Evolutionary conservation across 805 yeast species (phyloP).

Genomic region (Lachancea mirantina): DNA sequence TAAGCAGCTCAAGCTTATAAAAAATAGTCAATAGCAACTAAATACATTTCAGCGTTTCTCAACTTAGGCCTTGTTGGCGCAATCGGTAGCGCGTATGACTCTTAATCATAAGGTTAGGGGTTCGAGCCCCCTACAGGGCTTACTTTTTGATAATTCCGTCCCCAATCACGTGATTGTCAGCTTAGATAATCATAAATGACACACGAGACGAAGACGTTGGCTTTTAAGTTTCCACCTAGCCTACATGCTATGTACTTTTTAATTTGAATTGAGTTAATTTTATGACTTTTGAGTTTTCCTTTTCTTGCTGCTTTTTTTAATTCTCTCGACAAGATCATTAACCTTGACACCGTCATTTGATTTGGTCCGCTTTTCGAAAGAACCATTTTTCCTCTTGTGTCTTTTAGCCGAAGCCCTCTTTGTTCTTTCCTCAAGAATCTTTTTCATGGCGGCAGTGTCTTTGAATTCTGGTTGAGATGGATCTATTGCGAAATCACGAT

Average conservation of each 20-base stretch:
- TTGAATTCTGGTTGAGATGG: conserved; percentile 88
- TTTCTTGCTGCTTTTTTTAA: conserved; percentile 37
- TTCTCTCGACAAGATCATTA: conserved; percentile 41
- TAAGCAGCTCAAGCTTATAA: no score
- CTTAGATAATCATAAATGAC: no score
- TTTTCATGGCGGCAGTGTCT: conserved; percentile 79
- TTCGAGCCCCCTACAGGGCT: conserved; percentile 27
- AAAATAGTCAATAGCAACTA: background rate
- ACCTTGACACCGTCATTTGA: conserved; percentile 2
- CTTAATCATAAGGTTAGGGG: conserved; percentile 23
- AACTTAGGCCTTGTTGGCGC: conserved; percentile 21
- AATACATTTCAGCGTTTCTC: background rate
- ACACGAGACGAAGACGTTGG: background rate
- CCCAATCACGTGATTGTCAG: no score
- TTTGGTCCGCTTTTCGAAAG: conserved; percentile 7
- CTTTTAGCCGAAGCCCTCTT: conserved; percentile 36
- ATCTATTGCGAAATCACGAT: conserved; percentile 89
- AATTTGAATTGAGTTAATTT: background rate
- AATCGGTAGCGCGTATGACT: conserved; percentile 24
- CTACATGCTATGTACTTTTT: background rate
- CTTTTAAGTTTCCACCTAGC: background rate
- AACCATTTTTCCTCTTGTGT: conserved; percentile 13
- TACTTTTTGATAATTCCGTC: conserved; percentile 2
- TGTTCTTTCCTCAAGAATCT: conserved; percentile 68
- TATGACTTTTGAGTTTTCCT: conserved; percentile 10